phyloP scores from a whole-genome alignment of 1,284 basidiomycete genomes.

The Sporisorium exsertum region DNA sequence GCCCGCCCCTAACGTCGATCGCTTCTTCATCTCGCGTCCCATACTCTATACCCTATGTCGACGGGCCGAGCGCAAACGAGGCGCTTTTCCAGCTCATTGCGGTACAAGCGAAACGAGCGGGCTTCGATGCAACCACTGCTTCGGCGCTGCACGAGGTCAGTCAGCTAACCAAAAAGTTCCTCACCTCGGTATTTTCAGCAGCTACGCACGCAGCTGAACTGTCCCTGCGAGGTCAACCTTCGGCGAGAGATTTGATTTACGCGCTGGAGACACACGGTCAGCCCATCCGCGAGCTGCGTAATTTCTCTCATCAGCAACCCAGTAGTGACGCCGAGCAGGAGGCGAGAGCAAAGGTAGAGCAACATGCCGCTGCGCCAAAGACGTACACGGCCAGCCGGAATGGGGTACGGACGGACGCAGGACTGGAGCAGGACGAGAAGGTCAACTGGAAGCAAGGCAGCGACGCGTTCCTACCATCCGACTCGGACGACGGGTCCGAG shows the following conservation, averaged over 20 bases:
- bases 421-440: not conserved
- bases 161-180: slow-evolving; percentile 42
- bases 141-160: slow-evolving; percentile 43
- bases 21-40: slow-evolving; percentile 29
- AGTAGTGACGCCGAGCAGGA: slow-evolving; percentile 6
- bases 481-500: slow-evolving; percentile 47
- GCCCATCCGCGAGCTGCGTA: slow-evolving; percentile 37
- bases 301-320: slow-evolving; percentile 32
- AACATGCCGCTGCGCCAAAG: slow-evolving; percentile 12
- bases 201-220: slow-evolving; percentile 44
- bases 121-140: slow-evolving; percentile 40
- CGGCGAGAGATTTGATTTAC: slow-evolving; percentile 46
- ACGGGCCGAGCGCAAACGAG: slow-evolving; percentile 23
- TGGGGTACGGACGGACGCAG: slow-evolving; percentile 1
- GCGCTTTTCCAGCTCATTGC: slow-evolving; percentile 44
- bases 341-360: slow-evolving; percentile 12
- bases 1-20: slow-evolving; percentile 15
- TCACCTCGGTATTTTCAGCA: slow-evolving; percentile 41
- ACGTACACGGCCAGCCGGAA: slow-evolving; percentile 7
- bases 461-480: slow-evolving; percentile 46
- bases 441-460: slow-evolving; percentile 25
- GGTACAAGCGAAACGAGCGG: slow-evolving; percentile 27
- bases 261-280: slow-evolving; percentile 53
- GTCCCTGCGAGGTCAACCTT: slow-evolving; percentile 32
- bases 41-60: slow-evolving; percentile 26